Base-by-base conservation (phyloP, 768 basidiomycete genomes). In the Trametes cingulata region DNA sequence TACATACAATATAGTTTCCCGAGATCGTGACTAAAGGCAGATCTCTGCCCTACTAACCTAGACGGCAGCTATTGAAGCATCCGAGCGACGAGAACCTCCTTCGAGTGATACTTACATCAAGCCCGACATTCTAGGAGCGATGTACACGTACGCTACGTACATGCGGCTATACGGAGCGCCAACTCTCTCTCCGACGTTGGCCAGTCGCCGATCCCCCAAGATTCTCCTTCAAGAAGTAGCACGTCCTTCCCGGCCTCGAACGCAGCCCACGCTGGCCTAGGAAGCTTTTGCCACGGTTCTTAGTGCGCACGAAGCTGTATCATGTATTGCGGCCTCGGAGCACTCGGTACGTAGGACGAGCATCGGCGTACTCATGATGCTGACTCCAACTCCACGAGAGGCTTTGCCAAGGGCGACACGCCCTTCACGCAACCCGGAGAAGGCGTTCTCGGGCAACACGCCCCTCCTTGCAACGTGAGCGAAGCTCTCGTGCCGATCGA, bases 401-500 rank as follows among this genome's bases (percentile, higher is more conserved):
- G 52, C 15, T 24, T 37, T 50, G 46, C 53, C 53, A 55, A 55
- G 60, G 53, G 35, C 48, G 47, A 47, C 48, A 24, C 48, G 36
- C 52, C 45, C 36, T 43, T 19, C 52, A 54, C 27, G 47, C 47
- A 40, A 10, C 39, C 10, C 29, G n/a, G 6, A 14, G 29, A 43
- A 43, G 47, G 39, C 35, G 53, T 49, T 49, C 47, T 49, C 46
- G 45, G 27, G 46, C 43, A 46, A 46, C 52, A 33, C 29, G 46
- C 37, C 39, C 42, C 15, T 22, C 22, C 3, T 37, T 37, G 24
- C 36, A 46, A 29, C 22, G 37, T n/a, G 39, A 36, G 48, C 53
- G 52, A 50, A 50, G 53, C 53, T 56, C 60, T 61, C 40, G 40
- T 47, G 39, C 49, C 46, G 53, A 48, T 43, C 60, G 40, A 55